Evolutionary conservation across 176 grass and related monocot species (phyloP).

Genomic region (Carex kokanica): DNA sequence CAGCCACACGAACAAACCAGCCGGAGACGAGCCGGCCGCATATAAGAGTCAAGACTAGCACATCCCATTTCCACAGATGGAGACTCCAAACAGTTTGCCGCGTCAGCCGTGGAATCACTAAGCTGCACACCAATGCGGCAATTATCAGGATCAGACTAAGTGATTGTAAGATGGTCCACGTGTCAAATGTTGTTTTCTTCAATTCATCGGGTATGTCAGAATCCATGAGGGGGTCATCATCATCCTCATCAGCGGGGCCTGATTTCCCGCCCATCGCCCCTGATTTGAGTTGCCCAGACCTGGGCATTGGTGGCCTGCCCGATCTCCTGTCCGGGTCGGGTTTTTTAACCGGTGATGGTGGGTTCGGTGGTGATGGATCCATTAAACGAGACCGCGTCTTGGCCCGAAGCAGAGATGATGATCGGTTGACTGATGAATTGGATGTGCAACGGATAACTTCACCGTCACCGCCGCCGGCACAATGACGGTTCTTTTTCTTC

Average conservation of each 20-base stretch:
- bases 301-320: constrained; percentile 20
- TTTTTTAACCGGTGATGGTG: background rate
- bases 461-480: background rate
- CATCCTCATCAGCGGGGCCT: constrained; percentile 49
- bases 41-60: constrained; percentile 79
- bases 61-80: constrained; percentile 92
- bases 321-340: background rate
- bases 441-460: constrained; percentile 80
- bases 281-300: constrained; percentile 55
- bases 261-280: constrained; percentile 38
- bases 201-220: constrained; percentile 59
- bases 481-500: background rate
- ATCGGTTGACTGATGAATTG: constrained; percentile 31
- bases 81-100: constrained; percentile 53
- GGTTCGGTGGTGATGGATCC: constrained; percentile 46
- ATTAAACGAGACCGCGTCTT: constrained; percentile 73
- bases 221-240: constrained; percentile 74
- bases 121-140: constrained; percentile 59
- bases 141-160: constrained; percentile 71
- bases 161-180: constrained; percentile 63
- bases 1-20: constrained; percentile 64
- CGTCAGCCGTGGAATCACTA: constrained; percentile 34
- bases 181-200: constrained; percentile 46
- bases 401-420: constrained; percentile 35
- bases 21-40: constrained; percentile 89